Evolutionary conservation across 2,329 filamentous ascomycete genomes (phyloP).

Genomic region (Didymella glomerata): DNA sequence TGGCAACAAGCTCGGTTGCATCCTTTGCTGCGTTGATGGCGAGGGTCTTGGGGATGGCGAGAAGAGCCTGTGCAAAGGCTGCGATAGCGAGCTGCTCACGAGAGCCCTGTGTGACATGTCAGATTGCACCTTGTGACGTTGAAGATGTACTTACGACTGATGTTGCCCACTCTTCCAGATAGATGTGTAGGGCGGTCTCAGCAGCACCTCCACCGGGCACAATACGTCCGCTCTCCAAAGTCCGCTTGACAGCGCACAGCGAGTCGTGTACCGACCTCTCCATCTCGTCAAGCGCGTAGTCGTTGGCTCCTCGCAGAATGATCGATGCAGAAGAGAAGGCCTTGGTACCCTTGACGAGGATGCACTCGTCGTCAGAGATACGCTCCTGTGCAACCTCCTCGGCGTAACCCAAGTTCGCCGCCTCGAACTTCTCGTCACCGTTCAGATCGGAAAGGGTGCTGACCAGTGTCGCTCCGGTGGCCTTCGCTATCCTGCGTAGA

Average conservation of each 20-base stretch:
- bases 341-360: slow-evolving; percentile 95
- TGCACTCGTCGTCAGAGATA: slow-evolving; percentile 98
- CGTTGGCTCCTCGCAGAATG: slow-evolving; percentile 93
- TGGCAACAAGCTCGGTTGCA: slow-evolving; percentile 90
- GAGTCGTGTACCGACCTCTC: slow-evolving; percentile 98
- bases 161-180: slow-evolving; percentile 97
- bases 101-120: slow-evolving; percentile 66
- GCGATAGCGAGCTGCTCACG: slow-evolving; percentile 97
- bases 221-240: slow-evolving; percentile 94
- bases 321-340: slow-evolving; percentile 92
- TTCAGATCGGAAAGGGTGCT: slow-evolving; percentile 96
- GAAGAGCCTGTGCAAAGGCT: slow-evolving; percentile 93
- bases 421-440: slow-evolving; percentile 95
- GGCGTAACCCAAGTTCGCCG: slow-evolving; percentile 85
- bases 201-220: slow-evolving; percentile 96
- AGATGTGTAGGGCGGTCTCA: slow-evolving; percentile 98
- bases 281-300: slow-evolving; percentile 98
- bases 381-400: slow-evolving; percentile 98
- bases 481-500: slow-evolving; percentile 91
- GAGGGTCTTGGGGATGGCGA: slow-evolving; percentile 94
- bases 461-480: slow-evolving; percentile 90
- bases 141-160: slow-evolving; percentile 72
- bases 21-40: slow-evolving; percentile 98
- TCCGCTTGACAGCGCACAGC: slow-evolving; percentile 94
- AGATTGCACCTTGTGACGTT: background rate